phyloP scores from a whole-genome alignment of 1,284 basidiomycete species.

The Naganishia albida region DNA sequence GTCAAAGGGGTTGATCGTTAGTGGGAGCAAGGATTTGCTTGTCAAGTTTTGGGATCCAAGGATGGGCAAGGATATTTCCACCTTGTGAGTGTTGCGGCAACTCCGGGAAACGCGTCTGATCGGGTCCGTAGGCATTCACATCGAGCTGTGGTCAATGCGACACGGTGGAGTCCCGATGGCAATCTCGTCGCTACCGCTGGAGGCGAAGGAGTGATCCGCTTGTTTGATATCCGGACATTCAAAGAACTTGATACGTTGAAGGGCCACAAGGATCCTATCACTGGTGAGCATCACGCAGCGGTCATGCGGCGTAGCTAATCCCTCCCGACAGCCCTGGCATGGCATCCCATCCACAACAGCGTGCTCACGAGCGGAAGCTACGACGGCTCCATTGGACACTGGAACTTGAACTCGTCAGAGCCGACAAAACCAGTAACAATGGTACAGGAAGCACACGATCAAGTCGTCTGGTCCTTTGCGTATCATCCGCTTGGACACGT shows the following conservation, averaged over 20 bases:
- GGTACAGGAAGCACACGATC: conserved; percentile 91
- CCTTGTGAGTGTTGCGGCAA: conserved; percentile 63
- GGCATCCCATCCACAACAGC: conserved; percentile 89
- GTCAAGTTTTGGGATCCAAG: conserved; percentile 99
- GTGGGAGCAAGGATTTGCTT: conserved; percentile 94
- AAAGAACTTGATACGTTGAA: conserved; percentile 87
- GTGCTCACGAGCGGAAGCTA: conserved; percentile 90
- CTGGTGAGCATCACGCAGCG: conserved; percentile 66
- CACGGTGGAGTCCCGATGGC: conserved; percentile 90
- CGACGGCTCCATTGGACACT: conserved; percentile 88
- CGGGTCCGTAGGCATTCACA: conserved; percentile 73
- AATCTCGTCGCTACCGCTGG: conserved; percentile 91
- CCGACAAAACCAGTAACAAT: conserved; percentile 67
- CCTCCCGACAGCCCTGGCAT: conserved; percentile 68
- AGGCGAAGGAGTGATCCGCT: conserved; percentile 86
- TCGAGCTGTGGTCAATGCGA: conserved; percentile 93
- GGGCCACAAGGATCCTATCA: conserved; percentile 96
- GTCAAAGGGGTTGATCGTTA: conserved; percentile 88
- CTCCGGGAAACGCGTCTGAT: conserved; percentile 13
- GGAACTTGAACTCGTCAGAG: conserved; percentile 67
- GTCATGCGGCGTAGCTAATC: not conserved
- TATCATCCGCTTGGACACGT: conserved; percentile 96
- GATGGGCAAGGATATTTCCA: conserved; percentile 80
- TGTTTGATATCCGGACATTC: conserved; percentile 99
- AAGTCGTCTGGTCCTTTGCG: conserved; percentile 91